These are phyloP conservation scores for Tetrahymena malaccensis DNA, from an alignment of 73 alveolate genomes.

Conservation along the genomic window DNA sequence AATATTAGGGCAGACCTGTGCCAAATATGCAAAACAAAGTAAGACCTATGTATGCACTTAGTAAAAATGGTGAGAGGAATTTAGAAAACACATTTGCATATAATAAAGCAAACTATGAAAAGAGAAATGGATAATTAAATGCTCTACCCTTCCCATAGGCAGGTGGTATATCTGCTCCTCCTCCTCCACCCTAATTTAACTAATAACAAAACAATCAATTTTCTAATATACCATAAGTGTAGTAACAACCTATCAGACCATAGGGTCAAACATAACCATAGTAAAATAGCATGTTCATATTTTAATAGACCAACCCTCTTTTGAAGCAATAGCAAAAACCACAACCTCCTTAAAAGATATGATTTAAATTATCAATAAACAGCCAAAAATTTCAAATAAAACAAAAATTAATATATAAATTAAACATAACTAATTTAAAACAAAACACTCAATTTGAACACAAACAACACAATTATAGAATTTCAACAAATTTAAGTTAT, in stretches of 20 bases:
- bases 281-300: neutral
- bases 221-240: neutral
- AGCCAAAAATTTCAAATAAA: neutral
- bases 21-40: neutral
- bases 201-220: neutral
- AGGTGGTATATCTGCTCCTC: neutral
- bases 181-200: neutral
- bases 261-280: neutral
- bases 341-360: neutral
- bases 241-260: neutral
- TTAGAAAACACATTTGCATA: neutral
- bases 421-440: neutral
- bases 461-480: neutral
- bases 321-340: neutral
- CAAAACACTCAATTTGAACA: too few species aligned
- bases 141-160: neutral
- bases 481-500: neutral
- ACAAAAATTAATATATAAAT: neutral
- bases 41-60: neutral
- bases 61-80: neutral
- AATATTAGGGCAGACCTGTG: neutral
- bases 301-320: neutral
- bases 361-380: neutral
- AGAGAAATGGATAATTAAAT: neutral
- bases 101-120: neutral